Base-by-base conservation (phyloP, 139 green algal species). In the Pleodorina starrii region DNA sequence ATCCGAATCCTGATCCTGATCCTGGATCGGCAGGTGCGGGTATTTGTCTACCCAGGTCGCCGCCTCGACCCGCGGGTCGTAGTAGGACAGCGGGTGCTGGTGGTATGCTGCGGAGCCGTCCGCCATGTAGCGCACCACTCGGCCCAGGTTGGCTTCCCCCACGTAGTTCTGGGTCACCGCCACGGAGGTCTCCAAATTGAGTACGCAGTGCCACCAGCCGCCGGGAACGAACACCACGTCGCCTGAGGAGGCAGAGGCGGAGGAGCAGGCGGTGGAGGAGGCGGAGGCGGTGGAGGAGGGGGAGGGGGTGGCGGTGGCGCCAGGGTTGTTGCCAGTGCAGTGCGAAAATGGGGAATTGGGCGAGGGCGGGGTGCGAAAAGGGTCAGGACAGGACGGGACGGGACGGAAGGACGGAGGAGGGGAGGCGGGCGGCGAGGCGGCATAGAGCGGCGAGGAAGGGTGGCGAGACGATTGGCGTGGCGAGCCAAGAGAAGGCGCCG, bases 91-190 rank as follows among this genome's bases (percentile, higher is more conserved):
- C 46, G 74, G 44, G 2, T 43, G 5, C 19, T 2, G 10, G 44
- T 78, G 38, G 75, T 86, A 92, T 46, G 86, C 21, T 1, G 35
- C 17, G 1, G 73, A 90, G 73, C 89, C 89, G 54, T 80, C 29
- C 0, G 89, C 73, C 89, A 92, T 87, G 75, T 92, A 74, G 0
- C 57, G 21, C 0, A 85, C 35, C 2, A 85, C 81, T 32, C 83
- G 74, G 10, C 23, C 7, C 35, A 90, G 68, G 84, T 92, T 92
- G 43, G 75, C 84, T 32, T 19, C 23, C 10, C 46, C 63, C 35
- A 92, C 87, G 66, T 79, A 91, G 59, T 93, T 93, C 75, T 93
- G 90, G 0, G 90, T 93, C 6, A 93, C 82, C 7, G 90, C 90
- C 42, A 94, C 80, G 0, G 79, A 74, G 19, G 81, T 73, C n/a